Percentiles rank a stretch among this genome's conserved stretches.
phyloP scores from a whole-genome alignment of 495 filamentous ascomycete genomes.

The Hyaloscypha variabilis region DNA sequence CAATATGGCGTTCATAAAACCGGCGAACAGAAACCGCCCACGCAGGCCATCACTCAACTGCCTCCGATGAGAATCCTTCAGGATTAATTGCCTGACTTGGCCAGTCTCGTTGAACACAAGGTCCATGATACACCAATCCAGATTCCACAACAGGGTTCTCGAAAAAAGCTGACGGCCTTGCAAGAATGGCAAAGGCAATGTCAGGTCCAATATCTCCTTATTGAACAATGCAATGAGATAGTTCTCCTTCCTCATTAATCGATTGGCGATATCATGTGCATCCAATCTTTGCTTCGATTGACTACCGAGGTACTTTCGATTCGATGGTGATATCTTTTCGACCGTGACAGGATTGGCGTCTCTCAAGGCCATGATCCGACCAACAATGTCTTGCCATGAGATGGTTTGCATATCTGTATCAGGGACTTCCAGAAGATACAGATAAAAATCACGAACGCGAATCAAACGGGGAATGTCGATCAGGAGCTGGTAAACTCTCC shows the following conservation, averaged over 20 bases:
- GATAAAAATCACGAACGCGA: slow-evolving; percentile 87
- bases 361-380: slow-evolving; percentile 81
- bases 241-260: slow-evolving; percentile 94
- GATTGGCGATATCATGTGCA: slow-evolving; percentile 95
- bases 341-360: slow-evolving; percentile 88
- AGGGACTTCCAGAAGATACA: slow-evolving; percentile 81
- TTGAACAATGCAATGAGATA: slow-evolving; percentile 96
- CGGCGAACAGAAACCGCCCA: slow-evolving; percentile 76
- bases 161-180: slow-evolving; percentile 79
- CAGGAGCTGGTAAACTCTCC: slow-evolving; percentile 72
- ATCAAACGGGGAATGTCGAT: slow-evolving; percentile 74
- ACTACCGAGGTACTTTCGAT: slow-evolving; percentile 70
- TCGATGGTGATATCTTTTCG: slow-evolving; percentile 51
- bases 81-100: slow-evolving; percentile 79
- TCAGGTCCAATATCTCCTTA: slow-evolving; percentile 89
- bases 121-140: slow-evolving; percentile 86
- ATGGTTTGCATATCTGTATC: slow-evolving; percentile 95
- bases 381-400: slow-evolving; percentile 93
- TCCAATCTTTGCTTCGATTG: slow-evolving; percentile 96
- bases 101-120: slow-evolving; percentile 89
- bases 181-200: slow-evolving; percentile 82
- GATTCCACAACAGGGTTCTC: slow-evolving; percentile 80
- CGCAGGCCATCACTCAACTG: slow-evolving; percentile 75
- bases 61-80: slow-evolving; percentile 79
- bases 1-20: slow-evolving; percentile 81